phyloP scores from a whole-genome alignment of 805 yeast genomes.

The Saccharomyces kudriavzevii region DNA sequence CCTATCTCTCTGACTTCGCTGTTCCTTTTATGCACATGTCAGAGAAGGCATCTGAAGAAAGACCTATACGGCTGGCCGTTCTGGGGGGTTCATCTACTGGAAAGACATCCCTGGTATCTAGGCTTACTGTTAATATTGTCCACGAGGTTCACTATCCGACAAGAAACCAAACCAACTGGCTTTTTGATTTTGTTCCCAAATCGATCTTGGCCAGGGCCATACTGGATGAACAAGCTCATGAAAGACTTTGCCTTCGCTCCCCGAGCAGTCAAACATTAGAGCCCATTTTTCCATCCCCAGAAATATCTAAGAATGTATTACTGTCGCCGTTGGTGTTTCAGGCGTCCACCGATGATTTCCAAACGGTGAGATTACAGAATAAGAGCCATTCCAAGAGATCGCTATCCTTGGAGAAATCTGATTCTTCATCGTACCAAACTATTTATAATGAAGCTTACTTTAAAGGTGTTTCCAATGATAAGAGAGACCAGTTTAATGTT shows the following conservation, averaged over 20 bases:
- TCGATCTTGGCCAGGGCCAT: constrained; percentile 34
- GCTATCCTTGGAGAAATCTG: neutral
- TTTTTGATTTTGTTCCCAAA: constrained; percentile 47
- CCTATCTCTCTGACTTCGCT: neutral
- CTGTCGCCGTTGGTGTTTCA: constrained; percentile 36
- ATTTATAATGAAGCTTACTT: neutral
- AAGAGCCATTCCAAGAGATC: neutral
- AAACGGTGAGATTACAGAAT: constrained; percentile 11
- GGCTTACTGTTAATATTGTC: constrained; percentile 40
- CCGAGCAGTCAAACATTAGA: constrained; percentile 21
- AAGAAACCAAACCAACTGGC: constrained; percentile 47
- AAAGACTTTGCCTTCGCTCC: constrained; percentile 32
- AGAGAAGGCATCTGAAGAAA: constrained; percentile 10
- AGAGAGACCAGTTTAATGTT: neutral
- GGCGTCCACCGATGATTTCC: constrained; percentile 24
- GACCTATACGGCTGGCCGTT: constrained; percentile 51
- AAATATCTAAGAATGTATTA: constrained; percentile 23
- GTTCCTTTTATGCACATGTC: neutral
- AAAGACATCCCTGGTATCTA: constrained; percentile 49
- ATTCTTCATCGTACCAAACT: neutral
- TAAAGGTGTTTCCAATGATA: neutral
- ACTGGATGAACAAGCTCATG: constrained; percentile 40
- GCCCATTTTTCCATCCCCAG: constrained; percentile 29
- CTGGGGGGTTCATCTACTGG: constrained; percentile 55
- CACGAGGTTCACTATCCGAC: constrained; percentile 74